Percentiles rank a stretch among this genome's conserved stretches.
Conservation (phyloP, 306 rosid genomes). For the Sindora glabra region DNA sequence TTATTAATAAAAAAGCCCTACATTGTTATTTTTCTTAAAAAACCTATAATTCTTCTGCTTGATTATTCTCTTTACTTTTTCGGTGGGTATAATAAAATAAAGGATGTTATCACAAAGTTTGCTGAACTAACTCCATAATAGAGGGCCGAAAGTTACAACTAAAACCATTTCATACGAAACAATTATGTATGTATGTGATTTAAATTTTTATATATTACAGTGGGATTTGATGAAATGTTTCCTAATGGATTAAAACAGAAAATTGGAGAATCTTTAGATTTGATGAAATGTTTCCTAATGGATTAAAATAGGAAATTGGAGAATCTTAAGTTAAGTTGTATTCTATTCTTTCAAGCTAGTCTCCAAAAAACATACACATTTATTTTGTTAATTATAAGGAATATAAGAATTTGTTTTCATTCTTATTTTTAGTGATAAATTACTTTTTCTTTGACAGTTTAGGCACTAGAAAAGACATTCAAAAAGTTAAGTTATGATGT, state of each 20-base stretch:
- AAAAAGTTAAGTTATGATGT: constrained; percentile 79
- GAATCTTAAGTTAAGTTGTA: constrained; percentile 67
- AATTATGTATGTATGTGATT: too few species aligned
- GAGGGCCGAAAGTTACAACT: constrained; percentile 57
- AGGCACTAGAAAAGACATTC: constrained; percentile 80
- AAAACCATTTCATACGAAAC: not conserved
- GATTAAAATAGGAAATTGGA: constrained; percentile 91
- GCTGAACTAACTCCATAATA: constrained; percentile 72
- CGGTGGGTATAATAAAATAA: constrained; percentile 40
- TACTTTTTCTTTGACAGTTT: constrained; percentile 32
- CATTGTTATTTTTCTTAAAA: not conserved
- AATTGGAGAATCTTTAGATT: too few species aligned
- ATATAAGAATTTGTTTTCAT: not conserved
- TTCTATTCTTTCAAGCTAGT: constrained; percentile 8
- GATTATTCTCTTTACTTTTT: not conserved
- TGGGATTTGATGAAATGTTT: constrained; percentile 6
- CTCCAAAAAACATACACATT: not conserved
- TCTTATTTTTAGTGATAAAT: constrained; percentile 3
- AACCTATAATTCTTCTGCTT: not conserved
- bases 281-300: too few species aligned
- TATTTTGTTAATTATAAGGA: not conserved
- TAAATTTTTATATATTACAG: not conserved
- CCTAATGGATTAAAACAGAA: constrained; percentile 49
- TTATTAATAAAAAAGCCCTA: not conserved
- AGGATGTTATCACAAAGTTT: constrained; percentile 70